Conservation (phyloP, 306 rosid species). For the Dryas octopetala region DNA sequence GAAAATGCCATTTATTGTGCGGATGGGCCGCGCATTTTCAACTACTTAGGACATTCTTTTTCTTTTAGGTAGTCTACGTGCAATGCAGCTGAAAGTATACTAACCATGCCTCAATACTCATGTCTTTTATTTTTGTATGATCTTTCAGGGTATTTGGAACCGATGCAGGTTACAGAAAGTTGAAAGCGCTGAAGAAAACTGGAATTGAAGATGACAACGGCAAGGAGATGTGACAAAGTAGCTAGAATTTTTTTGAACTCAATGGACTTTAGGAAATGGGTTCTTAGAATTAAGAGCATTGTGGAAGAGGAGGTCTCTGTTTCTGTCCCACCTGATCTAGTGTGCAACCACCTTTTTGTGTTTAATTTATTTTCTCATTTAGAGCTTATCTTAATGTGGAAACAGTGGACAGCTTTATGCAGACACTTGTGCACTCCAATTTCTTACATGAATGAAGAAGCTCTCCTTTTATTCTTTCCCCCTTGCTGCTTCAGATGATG, state of each 20-base stretch:
- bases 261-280: slow-evolving; percentile 31
- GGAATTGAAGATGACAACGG: slow-evolving; percentile 38
- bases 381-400: slow-evolving; percentile 24
- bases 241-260: slow-evolving; percentile 4
- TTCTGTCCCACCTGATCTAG: slow-evolving; percentile 21
- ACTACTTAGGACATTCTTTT: no score
- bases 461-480: slow-evolving; percentile 14
- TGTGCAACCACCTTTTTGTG: slow-evolving; percentile 32
- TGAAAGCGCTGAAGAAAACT: slow-evolving; percentile 61
- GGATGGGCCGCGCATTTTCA: no score
- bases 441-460: slow-evolving; percentile 28
- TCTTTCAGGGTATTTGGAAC: slow-evolving; percentile 78
- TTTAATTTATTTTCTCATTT: slow-evolving; percentile 31
- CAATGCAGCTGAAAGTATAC: background rate
- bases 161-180: slow-evolving; percentile 78
- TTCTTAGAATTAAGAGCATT: slow-evolving; percentile 31
- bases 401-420: slow-evolving; percentile 31
- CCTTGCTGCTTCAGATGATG: no score
- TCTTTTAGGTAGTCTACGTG: no score
- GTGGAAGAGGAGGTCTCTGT: slow-evolving; percentile 28
- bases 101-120: background rate
- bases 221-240: slow-evolving; percentile 39
- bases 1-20: no score
- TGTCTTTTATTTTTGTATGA: background rate
- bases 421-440: slow-evolving; percentile 30